Conservation (phyloP, 2,329 filamentous ascomycete species). For the Aspergillus sp. region DNA sequence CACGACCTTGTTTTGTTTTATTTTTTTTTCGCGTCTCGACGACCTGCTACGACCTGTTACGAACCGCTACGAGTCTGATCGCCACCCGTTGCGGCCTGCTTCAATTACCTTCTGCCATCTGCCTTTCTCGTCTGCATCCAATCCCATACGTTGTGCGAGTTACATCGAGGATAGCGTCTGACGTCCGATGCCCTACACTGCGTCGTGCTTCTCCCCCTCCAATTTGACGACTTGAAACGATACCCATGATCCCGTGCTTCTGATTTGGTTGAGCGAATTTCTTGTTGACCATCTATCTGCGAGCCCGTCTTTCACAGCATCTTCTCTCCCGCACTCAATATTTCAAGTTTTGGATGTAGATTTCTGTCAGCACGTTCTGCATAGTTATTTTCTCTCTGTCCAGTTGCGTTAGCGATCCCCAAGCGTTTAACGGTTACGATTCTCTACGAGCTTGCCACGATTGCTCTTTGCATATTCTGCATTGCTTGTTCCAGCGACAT, state of each 20-base stretch:
- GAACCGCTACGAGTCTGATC: slow-evolving; percentile 13
- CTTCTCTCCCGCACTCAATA: slow-evolving; percentile 1
- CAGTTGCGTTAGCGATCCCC: slow-evolving; percentile 14
- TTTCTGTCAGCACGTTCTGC: slow-evolving; percentile 12
- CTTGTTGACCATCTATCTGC: slow-evolving; percentile 12
- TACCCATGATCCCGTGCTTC: slow-evolving; percentile 32
- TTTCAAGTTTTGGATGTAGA: slow-evolving; percentile 18
- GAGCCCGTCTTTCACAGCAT: slow-evolving; percentile 9
- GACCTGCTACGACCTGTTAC: slow-evolving; percentile 28
- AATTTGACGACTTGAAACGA: slow-evolving; percentile 42
- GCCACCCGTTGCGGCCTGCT: slow-evolving; percentile 7
- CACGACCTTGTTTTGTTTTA: background rate
- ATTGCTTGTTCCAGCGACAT: slow-evolving; percentile 6
- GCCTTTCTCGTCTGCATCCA: slow-evolving; percentile 4
- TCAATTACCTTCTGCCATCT: background rate
- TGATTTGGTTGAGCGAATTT: slow-evolving; percentile 20
- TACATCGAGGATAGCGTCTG: background rate
- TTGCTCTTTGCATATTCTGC: slow-evolving; percentile 22
- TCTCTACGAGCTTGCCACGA: slow-evolving; percentile 27
- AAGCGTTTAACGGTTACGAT: slow-evolving; percentile 28
- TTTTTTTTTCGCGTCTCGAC: slow-evolving; percentile 6
- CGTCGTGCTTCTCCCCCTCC: slow-evolving; percentile 20
- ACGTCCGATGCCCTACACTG: background rate
- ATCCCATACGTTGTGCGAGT: background rate
- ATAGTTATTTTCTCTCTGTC: slow-evolving; percentile 13